phyloP scores from a whole-genome alignment of 768 basidiomycete genomes.

The Tulasnella sp. region DNA sequence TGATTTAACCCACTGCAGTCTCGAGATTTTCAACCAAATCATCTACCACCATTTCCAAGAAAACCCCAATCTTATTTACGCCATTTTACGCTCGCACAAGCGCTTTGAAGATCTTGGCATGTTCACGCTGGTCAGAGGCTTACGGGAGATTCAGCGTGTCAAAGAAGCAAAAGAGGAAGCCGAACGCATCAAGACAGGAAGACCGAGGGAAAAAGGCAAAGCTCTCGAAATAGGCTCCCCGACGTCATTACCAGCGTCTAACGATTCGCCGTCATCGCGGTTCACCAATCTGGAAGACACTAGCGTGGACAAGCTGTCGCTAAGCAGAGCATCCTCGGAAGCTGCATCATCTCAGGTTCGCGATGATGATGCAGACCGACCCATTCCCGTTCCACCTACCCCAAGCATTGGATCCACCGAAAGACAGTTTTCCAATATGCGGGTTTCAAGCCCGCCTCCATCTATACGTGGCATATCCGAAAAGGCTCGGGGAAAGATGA shows the following conservation, averaged over 20 bases:
- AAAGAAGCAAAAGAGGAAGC: conserved; percentile 66
- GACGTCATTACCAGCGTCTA: neutral
- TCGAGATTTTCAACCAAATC: conserved; percentile 85
- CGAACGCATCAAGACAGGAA: conserved; percentile 22
- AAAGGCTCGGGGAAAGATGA: conserved; percentile 86
- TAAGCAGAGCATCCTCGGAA: neutral
- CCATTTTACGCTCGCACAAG: conserved; percentile 71
- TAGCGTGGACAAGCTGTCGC: neutral
- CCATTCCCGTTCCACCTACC: conserved; percentile 4
- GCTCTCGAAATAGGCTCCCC: neutral
- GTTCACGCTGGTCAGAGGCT: conserved; percentile 75
- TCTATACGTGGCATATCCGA: conserved; percentile 40
- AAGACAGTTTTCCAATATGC: neutral
- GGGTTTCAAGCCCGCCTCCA: neutral
- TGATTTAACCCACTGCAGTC: conserved; percentile 31
- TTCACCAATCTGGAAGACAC: neutral
- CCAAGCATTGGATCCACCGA: conserved; percentile 3
- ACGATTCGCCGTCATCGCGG: neutral
- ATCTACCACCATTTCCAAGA: conserved; percentile 64
- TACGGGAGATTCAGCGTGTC: conserved; percentile 70
- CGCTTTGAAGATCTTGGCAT: conserved; percentile 84
- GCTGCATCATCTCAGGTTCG: neutral
- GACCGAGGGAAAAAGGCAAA: conserved; percentile 19
- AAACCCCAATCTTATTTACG: conserved; percentile 82
- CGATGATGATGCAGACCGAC: conserved; percentile 1